Evolutionary conservation across 352 stramenopile genomes (phyloP), one percentile per base, ranked within the genome.

Genomic region (Globisporangium lucens): DNA sequence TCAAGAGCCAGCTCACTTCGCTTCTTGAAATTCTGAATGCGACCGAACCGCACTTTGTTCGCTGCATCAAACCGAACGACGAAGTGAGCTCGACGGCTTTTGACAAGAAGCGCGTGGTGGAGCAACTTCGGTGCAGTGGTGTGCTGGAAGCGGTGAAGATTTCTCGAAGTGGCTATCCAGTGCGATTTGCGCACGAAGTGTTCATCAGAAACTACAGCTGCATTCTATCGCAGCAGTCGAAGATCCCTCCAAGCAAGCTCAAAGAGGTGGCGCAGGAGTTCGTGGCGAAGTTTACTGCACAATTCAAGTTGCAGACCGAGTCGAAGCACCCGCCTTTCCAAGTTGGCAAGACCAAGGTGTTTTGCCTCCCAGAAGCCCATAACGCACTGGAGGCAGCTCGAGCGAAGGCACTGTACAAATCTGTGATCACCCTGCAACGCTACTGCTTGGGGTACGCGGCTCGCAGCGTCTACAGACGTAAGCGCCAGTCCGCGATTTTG

Each of bases 11-110:
- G 65, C 77, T 99, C 1, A 89, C 73, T 30, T 83, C 89, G 13
- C 85, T 99, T 56, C 80, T 99, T 12, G 87, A 95, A 1, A 94
- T 98, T 22, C 78, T 99, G 17, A 97, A 98, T 70, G 87, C 83
- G 10, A 99, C 96, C 0, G 85, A 98, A 55, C 96, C 97, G 12
- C 90, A 97, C 67, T 97, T 96, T 70, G 89, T 97, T 71, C 89
- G 90, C 8, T 97, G 90, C 64, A 93, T 97, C 41, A 97, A 97
- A 67, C 89, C 89, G 1, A 97, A 97, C 49, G 89, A 95, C 51
- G 67, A 76, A 30, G 78, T 75, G 2, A 91, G 85, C 38, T 73
- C 82, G 6, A 77, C 68, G 4, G 63, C 79, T 24, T 92, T 97
- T 22, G 82, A 94, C 6, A 77, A 76, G 3, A 77, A 75, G 33